phyloP scores from a whole-genome alignment of 176 grass and related monocot species.

The Pontederia crassipes region DNA sequence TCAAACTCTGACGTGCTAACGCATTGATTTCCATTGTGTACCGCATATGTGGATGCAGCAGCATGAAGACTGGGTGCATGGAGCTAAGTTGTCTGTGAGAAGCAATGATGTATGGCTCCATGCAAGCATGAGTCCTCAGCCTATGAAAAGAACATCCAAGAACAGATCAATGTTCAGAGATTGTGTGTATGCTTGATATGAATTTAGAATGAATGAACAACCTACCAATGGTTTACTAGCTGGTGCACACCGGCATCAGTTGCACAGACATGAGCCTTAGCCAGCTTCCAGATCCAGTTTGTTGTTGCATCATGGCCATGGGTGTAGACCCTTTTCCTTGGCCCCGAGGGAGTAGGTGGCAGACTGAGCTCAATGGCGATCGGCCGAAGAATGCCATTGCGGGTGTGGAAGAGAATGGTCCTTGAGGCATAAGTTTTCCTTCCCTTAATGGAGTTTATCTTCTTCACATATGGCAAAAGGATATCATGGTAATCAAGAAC shows the following conservation, averaged over 20 bases:
- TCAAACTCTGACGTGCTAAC: neutral
- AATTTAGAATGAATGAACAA: neutral
- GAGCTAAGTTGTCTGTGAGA: neutral
- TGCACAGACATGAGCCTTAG: neutral
- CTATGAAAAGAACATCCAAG: neutral
- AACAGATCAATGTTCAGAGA: neutral
- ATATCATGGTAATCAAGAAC: slow-evolving; percentile 73
- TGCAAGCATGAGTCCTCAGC: neutral
- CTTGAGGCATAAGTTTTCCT: neutral
- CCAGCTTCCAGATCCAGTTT: neutral
- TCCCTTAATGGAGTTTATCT: slow-evolving; percentile 27
- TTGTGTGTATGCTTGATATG: neutral
- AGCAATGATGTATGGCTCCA: neutral
- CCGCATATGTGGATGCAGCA: neutral
- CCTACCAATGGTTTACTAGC: neutral
- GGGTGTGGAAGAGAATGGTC: neutral
- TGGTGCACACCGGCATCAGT: neutral
- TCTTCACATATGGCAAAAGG: slow-evolving; percentile 47
- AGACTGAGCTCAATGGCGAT: neutral
- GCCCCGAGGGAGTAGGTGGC: slow-evolving; percentile 1
- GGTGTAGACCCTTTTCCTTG: neutral
- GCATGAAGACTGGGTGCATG: neutral
- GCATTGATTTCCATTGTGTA: neutral
- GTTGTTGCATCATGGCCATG: too few species aligned
- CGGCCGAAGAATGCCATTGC: neutral